Base-by-base conservation (phyloP, 1,139 yeast species). In the Yamadazyma mexicana region DNA sequence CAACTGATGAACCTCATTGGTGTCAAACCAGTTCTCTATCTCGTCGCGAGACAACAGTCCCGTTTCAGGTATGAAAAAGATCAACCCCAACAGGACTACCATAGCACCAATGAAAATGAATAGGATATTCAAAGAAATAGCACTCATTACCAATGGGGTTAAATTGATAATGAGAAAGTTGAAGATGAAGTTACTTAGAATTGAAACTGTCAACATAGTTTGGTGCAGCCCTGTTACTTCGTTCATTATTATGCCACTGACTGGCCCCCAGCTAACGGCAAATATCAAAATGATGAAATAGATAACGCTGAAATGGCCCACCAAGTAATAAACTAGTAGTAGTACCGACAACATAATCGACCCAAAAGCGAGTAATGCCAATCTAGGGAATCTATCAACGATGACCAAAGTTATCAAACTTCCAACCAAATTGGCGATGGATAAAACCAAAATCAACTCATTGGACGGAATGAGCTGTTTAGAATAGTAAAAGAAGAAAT, bases 181-280 rank as follows among this genome's bases (percentile, higher is more conserved):
- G 11, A 54, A 42, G 11, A 49, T 28, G 59, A 64, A 64, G 37
- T 55, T 60, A 8, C 49, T 38, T 11, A 58, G 46, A 7, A 57
- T 50, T 1, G 66, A 54, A 16, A 50, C n/a, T 12, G 59, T 51
- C 36, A 63, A 46, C 5, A 62, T 51, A 6, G 38, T 33, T 11
- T 53, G 44, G 38, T 57, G 53, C 28, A 57, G 52, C 17, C 53
- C 52, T 16, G 62, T 53, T 10, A 62, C 37, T 16, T 52, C 51
- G 38, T 54, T 59, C 39, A 54, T 51, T 15, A 64, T 15, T 7
- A 65, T 53, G 0, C 62, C 61, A n/a, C 59, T 46, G 17, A 63
- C 49, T 1, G 69, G 68, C 3, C 71, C 70, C 71, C 70, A 64
- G 30, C 62, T 55, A 7, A 52, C 37, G 5, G 70, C 54, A 44